These are phyloP conservation scores for Moesziomyces parantarcticus DNA, from an alignment of 1,284 basidiomycete genomes.

Conservation along the genomic window DNA sequence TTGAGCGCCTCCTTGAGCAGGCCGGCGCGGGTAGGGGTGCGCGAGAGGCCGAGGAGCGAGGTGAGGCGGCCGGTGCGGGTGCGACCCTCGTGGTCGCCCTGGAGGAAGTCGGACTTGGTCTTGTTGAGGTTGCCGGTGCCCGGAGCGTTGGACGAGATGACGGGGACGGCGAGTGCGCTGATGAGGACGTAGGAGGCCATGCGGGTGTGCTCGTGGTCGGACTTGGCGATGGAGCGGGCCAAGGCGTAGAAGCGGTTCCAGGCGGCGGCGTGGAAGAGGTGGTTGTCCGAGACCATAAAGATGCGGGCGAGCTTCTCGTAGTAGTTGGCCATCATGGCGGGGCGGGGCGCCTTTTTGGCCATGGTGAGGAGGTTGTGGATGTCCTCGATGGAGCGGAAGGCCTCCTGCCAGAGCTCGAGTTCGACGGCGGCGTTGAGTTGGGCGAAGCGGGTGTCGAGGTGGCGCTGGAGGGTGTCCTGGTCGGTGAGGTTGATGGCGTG, in stretches of 20 bases:
- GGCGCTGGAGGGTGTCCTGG: conserved; percentile 93
- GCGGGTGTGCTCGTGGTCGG: conserved; percentile 80
- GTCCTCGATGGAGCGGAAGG: conserved; percentile 97
- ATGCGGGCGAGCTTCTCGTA: conserved; percentile 98
- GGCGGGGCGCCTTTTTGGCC: conserved; percentile 86
- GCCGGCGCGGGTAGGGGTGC: conserved; percentile 85
- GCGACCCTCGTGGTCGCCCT: conserved; percentile 71
- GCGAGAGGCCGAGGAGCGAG: conserved; percentile 84
- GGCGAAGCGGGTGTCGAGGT: conserved; percentile 96
- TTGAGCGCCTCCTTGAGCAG: conserved; percentile 73
- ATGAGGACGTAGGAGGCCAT: conserved; percentile 93
- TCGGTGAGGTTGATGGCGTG: conserved; percentile 98
- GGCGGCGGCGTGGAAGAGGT: conserved; percentile 95
- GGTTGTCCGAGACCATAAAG: conserved; percentile 85
- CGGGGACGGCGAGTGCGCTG: conserved; percentile 91
- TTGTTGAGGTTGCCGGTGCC: conserved; percentile 73
- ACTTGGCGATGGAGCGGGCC: conserved; percentile 60
- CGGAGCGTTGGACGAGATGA: conserved; percentile 74
- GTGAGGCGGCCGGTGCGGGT: conserved; percentile 81
- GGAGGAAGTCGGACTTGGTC: conserved; percentile 72
- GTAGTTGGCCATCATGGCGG: conserved; percentile 98
- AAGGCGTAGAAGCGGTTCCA: conserved; percentile 82
- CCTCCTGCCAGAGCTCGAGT: conserved; percentile 99
- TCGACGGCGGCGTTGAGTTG: conserved; percentile 98
- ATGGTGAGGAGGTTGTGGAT: conserved; percentile 94